A percentile compares a stretch with the other conserved stretches of the same genome.
phyloP scores from a whole-genome alignment of 2,329 filamentous ascomycete genomes.

The Simplicillium aogashimaense region DNA sequence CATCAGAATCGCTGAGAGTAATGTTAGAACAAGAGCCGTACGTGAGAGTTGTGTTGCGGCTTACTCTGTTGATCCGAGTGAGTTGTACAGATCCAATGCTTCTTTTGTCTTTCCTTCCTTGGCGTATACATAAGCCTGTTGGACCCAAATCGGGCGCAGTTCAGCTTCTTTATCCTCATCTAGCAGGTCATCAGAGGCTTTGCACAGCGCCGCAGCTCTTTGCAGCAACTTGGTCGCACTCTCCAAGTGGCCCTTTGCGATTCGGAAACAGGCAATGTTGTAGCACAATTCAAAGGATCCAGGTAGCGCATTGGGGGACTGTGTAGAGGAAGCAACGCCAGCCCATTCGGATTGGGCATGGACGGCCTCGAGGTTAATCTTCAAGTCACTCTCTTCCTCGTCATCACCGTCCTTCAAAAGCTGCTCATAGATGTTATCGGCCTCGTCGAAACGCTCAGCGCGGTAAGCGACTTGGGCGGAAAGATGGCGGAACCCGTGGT shows the following conservation, averaged over 20 bases:
- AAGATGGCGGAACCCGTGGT: conserved; percentile 38
- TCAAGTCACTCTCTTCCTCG: conserved; percentile 63
- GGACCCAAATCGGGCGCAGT: conserved; percentile 64
- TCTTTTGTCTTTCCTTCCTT: conserved; percentile 57
- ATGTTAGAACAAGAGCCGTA: conserved; percentile 15
- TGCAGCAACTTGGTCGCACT: conserved; percentile 59
- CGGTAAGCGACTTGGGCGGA: conserved; percentile 64
- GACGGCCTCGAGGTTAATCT: conserved; percentile 65
- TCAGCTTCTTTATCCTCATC: conserved; percentile 68
- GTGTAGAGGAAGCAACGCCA: conserved; percentile 30
- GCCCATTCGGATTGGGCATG: conserved; percentile 66
- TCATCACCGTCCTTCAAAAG: conserved; percentile 38
- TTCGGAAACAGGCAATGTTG: conserved; percentile 65
- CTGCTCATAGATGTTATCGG: conserved; percentile 51
- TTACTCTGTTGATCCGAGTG: conserved; percentile 52
- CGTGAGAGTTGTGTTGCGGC: background rate
- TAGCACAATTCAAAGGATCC: conserved; percentile 76
- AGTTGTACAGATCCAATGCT: conserved; percentile 51
- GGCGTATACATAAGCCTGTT: conserved; percentile 64
- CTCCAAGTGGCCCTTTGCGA: conserved; percentile 57
- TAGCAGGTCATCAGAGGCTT: conserved; percentile 60
- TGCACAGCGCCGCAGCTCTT: conserved; percentile 61
- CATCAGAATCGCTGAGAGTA: conserved; percentile 49
- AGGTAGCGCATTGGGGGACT: conserved; percentile 48
- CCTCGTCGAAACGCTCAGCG: conserved; percentile 61